These are phyloP conservation scores for Ammopiptanthus mongolicus DNA, from an alignment of 306 rosid genomes.

Conservation along the genomic window DNA sequence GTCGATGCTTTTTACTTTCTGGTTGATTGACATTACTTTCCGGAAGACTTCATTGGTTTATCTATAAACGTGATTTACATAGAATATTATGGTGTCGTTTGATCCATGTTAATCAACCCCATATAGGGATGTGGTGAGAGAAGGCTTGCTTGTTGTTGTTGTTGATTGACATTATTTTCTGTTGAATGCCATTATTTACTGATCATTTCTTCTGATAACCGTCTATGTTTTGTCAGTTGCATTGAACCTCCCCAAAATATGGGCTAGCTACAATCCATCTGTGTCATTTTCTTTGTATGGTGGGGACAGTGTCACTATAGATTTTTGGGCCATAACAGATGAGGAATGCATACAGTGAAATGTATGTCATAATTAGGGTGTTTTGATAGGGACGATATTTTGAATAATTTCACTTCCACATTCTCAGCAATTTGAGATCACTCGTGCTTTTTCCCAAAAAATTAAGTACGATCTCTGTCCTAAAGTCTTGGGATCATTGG, in stretches of 20 bases:
- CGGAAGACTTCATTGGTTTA: too few relatives aligned
- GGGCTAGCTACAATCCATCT: background rate
- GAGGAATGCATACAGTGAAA: background rate
- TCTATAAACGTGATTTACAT: too few relatives aligned
- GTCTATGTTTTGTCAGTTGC: background rate
- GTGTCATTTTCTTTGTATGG: background rate
- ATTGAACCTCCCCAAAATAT: slow-evolving; percentile 2
- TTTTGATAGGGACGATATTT: slow-evolving; percentile 1
- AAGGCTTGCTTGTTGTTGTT: background rate
- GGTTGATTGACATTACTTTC: too few relatives aligned
- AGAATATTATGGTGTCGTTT: too few relatives aligned
- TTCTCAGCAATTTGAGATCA: background rate
- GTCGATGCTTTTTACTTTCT: too few relatives aligned
- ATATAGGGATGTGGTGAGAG: too few relatives aligned
- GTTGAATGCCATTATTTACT: slow-evolving; percentile 10
- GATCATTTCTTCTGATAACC: background rate
- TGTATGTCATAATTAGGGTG: background rate
- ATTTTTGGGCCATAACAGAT: background rate
- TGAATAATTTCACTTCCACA: background rate
- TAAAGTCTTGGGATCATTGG: background rate
- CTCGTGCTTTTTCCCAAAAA: background rate
- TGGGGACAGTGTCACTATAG: background rate
- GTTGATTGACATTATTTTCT: background rate
- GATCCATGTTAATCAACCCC: too few relatives aligned
- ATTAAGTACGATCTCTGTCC: background rate